A percentile compares a stretch with the other conserved stretches of the same genome.
These are phyloP conservation scores for Stentor roeselii DNA, from an alignment of 73 alveolate species.

Conservation along the genomic window DNA sequence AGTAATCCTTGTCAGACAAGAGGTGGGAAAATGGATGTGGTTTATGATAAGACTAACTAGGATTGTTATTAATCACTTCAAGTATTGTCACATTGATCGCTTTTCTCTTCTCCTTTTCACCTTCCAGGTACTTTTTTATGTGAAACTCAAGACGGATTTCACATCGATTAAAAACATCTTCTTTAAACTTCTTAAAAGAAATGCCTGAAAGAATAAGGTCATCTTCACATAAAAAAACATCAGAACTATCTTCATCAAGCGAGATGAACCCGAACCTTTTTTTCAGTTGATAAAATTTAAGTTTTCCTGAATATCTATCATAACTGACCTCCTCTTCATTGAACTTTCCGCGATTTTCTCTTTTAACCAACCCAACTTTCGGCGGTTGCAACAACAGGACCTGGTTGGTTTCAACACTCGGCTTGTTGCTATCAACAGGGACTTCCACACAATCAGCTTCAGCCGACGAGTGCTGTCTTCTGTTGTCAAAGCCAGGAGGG, in stretches of 20 bases:
- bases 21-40: no score
- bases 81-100: slow-evolving; percentile 28
- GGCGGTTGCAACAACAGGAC: background rate
- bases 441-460: background rate
- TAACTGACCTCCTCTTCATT: slow-evolving; percentile 18
- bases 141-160: background rate
- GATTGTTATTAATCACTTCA: no score
- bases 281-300: slow-evolving; percentile 24
- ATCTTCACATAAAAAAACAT: slow-evolving; percentile 31
- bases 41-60: no score
- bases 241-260: background rate
- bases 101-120: slow-evolving; percentile 18
- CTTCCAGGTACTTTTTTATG: slow-evolving; percentile 12
- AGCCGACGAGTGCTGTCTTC: background rate
- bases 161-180: background rate
- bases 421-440: background rate
- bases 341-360: slow-evolving; percentile 15
- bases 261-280: slow-evolving; percentile 24
- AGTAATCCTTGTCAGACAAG: no score
- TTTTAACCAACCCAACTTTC: slow-evolving; percentile 17
- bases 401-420: background rate
- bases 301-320: background rate
- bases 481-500: slow-evolving; percentile 7
- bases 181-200: slow-evolving; percentile 17
- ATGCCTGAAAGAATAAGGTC: slow-evolving; percentile 17